Percentiles rank a stretch among this genome's conserved stretches.
Evolutionary conservation across 2,329 filamentous ascomycete species (phyloP).

Genomic region (Didymella pinodella): DNA sequence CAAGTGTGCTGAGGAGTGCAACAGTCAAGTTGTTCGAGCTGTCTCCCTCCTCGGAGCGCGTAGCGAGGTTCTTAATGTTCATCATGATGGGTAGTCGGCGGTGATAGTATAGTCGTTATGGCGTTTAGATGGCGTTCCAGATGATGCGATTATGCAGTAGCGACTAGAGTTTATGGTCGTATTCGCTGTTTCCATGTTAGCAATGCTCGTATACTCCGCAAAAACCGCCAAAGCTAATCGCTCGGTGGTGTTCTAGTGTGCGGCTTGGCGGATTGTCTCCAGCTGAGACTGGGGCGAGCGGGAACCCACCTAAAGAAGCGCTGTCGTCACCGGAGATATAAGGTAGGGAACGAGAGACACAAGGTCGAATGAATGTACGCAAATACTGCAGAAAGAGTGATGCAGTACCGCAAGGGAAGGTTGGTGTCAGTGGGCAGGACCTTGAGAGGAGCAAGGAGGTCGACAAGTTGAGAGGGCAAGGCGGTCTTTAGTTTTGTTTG

Average conservation of each 20-base stretch:
- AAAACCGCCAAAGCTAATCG: conserved; percentile 4
- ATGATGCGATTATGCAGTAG: conserved; percentile 16
- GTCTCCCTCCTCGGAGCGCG: conserved; percentile 56
- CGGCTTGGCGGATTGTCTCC: conserved; percentile 31
- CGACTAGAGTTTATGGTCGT: conserved; percentile 40
- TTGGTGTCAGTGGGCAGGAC: conserved; percentile 33
- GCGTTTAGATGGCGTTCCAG: conserved; percentile 34
- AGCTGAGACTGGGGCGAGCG: conserved; percentile 20
- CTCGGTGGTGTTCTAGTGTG: conserved; percentile 27
- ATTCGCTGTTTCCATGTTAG: conserved; percentile 39
- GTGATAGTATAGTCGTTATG: conserved; percentile 29
- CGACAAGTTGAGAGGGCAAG: conserved; percentile 24
- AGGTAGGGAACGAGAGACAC: conserved; percentile 35
- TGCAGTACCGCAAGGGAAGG: conserved; percentile 58
- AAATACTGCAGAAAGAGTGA: conserved; percentile 70
- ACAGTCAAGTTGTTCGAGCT: conserved; percentile 69
- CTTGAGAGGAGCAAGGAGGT: conserved; percentile 48
- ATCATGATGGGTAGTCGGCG: conserved; percentile 44
- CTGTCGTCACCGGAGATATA: conserved; percentile 23
- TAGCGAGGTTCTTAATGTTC: conserved; percentile 60
- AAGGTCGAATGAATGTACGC: conserved; percentile 53
- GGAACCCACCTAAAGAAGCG: conserved; percentile 40
- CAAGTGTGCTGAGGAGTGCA: conserved; percentile 79
- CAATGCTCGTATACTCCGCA: conserved; percentile 23
- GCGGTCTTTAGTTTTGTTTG: conserved; percentile 31